Evolutionary conservation across 495 filamentous ascomycete genomes (phyloP).

Genomic region (Penicillium argentinense): DNA sequence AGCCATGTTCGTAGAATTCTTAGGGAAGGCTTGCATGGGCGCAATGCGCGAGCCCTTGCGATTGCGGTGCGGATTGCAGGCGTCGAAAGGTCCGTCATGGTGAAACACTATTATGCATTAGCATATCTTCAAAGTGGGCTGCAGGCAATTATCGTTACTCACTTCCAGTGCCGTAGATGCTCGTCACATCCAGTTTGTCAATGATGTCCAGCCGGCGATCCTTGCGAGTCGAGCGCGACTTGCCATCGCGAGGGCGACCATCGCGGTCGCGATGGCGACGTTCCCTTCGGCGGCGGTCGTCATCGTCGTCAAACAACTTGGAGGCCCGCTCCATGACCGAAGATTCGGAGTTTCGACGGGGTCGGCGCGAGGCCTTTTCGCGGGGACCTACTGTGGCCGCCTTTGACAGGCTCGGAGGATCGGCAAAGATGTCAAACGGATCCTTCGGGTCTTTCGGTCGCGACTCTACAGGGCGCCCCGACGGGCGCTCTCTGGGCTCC

Average conservation of each 20-base stretch:
- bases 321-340: slow-evolving; percentile 70
- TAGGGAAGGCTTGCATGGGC: slow-evolving; percentile 96
- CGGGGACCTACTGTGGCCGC: slow-evolving; percentile 25
- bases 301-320: slow-evolving; percentile 65
- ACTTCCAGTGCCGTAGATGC: slow-evolving; percentile 95
- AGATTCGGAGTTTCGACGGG: slow-evolving; percentile 90
- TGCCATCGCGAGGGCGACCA: slow-evolving; percentile 58
- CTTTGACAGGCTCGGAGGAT: slow-evolving; percentile 45
- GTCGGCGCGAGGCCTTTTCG: slow-evolving; percentile 47
- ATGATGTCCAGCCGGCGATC: slow-evolving; percentile 83
- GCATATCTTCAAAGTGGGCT: neutral
- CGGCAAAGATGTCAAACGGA: slow-evolving; percentile 60
- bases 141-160: too few relatives aligned
- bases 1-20: slow-evolving; percentile 86
- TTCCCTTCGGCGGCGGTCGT: slow-evolving; percentile 74
- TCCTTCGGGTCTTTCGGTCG: slow-evolving; percentile 41
- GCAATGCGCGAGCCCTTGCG: slow-evolving; percentile 77
- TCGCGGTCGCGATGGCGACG: slow-evolving; percentile 68
- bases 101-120: slow-evolving; percentile 73
- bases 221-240: slow-evolving; percentile 41
- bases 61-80: slow-evolving; percentile 94
- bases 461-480: slow-evolving; percentile 18
- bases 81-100: slow-evolving; percentile 97
- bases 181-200: slow-evolving; percentile 95
- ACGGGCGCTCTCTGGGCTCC: slow-evolving; percentile 31